Evolutionary conservation across 768 basidiomycete genomes (phyloP).

Genomic region (Boletellus emodensis): DNA sequence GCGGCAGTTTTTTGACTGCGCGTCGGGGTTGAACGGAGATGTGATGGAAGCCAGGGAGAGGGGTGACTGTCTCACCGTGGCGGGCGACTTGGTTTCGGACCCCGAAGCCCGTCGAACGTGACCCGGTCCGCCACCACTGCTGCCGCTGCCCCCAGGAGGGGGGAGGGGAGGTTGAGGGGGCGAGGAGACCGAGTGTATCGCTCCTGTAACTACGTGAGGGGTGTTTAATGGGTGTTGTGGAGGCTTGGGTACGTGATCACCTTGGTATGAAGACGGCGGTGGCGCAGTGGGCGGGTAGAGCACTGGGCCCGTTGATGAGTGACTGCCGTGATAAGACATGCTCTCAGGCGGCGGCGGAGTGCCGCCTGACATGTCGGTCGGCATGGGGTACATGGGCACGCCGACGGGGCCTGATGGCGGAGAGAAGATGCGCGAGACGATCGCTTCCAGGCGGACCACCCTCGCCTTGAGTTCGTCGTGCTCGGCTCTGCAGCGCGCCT

Average conservation of each 20-base stretch:
- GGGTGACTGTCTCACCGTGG: constrained; percentile 34
- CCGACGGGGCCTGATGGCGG: constrained; percentile 24
- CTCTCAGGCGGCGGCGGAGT: constrained; percentile 23
- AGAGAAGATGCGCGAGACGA: constrained; percentile 43
- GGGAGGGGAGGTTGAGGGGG: constrained; percentile 14
- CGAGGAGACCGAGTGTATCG: constrained; percentile 18
- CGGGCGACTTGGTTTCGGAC: constrained; percentile 31
- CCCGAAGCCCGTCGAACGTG: constrained; percentile 27
- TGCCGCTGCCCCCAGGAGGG: constrained; percentile 6
- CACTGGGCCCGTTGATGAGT: constrained; percentile 24
- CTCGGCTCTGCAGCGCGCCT: constrained; percentile 39
- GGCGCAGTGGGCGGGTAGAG: constrained; percentile 22
- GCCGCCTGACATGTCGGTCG: constrained; percentile 28
- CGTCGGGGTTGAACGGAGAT: constrained; percentile 35
- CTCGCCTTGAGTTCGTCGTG: constrained; percentile 59
- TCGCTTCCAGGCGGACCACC: constrained; percentile 55
- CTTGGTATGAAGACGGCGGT: constrained; percentile 23
- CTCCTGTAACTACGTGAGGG: constrained; percentile 25
- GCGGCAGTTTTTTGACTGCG: constrained; percentile 69
- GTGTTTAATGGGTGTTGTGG: constrained; percentile 27
- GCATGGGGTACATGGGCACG: constrained; percentile 29
- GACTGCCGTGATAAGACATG: constrained; percentile 27
- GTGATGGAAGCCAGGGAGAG: constrained; percentile 41
- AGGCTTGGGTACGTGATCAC: constrained; percentile 22
- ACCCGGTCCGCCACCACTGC: constrained; percentile 11